Base-by-base conservation (phyloP, 768 basidiomycete genomes). In the Termitomyces titanicus region DNA sequence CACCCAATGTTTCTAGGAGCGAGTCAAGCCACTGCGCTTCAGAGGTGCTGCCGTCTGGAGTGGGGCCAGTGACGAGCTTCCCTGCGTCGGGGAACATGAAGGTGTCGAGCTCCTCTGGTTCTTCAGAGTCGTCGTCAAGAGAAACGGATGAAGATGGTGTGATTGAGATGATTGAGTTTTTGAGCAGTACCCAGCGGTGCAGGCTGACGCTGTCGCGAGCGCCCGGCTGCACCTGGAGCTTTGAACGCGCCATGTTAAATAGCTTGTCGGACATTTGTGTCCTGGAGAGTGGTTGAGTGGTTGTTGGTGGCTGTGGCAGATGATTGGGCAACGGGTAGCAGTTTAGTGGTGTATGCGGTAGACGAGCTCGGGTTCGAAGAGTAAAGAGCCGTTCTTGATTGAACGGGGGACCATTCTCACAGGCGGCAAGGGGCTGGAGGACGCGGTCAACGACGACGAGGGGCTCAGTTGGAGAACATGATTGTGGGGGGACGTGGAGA, bases 311-410 rank as follows among this genome's bases (percentile, higher is more conserved):
- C n/a, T n/a, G n/a, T n/a, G n/a, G n/a, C n/a, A n/a, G n/a, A n/a
- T n/a, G n/a, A n/a, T n/a, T n/a, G n/a, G n/a, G n/a, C n/a, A n/a
- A n/a, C n/a, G n/a, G n/a, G n/a, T n/a, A n/a, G n/a, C n/a, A n/a
- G n/a, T n/a, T n/a, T n/a, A 80, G 68, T 73, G 74, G 76, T 85
- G 83, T 92, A 92, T 92, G 72, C 89, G 89, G 73, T 90, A 83
- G 72, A 89, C 89, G 72, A 89, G 86, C 77, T 88, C 84, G 58
- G 89, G 89, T 77, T 90, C 89, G 72, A 92, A 92, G 68, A 90
- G 82, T 57, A 90, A 81, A 73, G 88, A 86, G 78, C 89, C 88
- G 87, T 89, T 86, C 79, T 85, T 88, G 68, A 86, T 85, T 72
- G 78, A 85, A 63, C 86, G 88, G 68, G 84, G 85, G 79, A 90